Conservation (phyloP, 176 grass and related monocot genomes). For the Oryza nivara region DNA sequence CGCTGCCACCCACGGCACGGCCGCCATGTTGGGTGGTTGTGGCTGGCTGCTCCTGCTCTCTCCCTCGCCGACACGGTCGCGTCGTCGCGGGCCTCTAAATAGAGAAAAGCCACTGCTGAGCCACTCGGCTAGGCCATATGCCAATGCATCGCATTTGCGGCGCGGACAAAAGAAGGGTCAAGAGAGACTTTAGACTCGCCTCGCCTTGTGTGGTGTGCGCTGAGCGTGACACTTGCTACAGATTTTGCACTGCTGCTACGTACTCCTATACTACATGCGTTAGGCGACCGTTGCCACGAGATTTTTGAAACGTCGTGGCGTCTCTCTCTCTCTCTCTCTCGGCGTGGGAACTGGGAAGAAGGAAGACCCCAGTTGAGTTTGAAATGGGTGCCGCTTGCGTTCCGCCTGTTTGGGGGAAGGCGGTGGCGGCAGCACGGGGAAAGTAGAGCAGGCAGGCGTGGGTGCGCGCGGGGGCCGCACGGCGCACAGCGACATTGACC, state of each 20-base stretch:
- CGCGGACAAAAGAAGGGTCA: conserved; percentile 53
- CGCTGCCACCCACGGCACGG: background rate
- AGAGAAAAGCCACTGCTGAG: background rate
- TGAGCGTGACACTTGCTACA: conserved; percentile 34
- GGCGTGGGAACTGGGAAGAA: too few species aligned
- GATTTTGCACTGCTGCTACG: background rate
- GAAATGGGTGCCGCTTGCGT: background rate
- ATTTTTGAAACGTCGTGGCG: conserved; percentile 35
- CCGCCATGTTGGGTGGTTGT: background rate
- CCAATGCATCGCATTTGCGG: conserved; percentile 7
- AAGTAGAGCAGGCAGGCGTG: background rate
- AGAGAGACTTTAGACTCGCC: background rate
- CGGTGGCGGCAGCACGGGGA: background rate
- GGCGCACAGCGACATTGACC: conserved; percentile 20
- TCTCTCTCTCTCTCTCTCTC: conserved; percentile 36
- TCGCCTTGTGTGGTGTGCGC: background rate
- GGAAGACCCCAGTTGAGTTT: conserved; percentile 8
- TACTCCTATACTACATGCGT: background rate
- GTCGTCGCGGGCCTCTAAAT: background rate
- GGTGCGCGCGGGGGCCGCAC: background rate
- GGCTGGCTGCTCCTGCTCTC: background rate
- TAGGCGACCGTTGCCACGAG: conserved; percentile 45
- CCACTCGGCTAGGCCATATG: background rate
- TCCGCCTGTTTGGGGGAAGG: background rate
- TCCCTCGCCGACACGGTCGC: background rate